Evolutionary conservation across 768 basidiomycete species (phyloP).

Genomic region (Podaxis rugospora): DNA sequence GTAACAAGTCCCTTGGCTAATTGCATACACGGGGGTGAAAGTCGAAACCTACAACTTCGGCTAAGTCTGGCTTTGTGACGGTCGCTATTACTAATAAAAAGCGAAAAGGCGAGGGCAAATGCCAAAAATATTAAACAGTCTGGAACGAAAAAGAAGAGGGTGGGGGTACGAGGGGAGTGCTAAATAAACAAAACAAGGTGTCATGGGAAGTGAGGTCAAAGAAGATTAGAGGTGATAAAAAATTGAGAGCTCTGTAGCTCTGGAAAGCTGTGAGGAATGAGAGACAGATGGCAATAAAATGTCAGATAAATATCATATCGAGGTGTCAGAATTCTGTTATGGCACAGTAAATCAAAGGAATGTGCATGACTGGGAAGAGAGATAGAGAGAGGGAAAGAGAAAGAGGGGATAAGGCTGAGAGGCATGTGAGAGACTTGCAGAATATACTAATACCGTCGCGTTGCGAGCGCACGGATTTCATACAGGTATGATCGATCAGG

Average conservation of each 20-base stretch:
- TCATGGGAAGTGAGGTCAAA: slow-evolving; percentile 8
- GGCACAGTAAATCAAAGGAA: slow-evolving; percentile 17
- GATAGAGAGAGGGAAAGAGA: slow-evolving; percentile 18
- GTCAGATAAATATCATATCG: slow-evolving; percentile 11
- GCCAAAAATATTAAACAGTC: neutral
- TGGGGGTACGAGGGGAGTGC: slow-evolving; percentile 1
- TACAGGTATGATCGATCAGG: slow-evolving; percentile 64
- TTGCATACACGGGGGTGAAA: slow-evolving; percentile 4
- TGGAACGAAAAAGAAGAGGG: slow-evolving; percentile 3
- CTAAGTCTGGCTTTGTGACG: slow-evolving; percentile 2
- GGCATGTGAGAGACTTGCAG: neutral
- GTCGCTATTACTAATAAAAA: slow-evolving; percentile 8
- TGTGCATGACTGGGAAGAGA: slow-evolving; percentile 6
- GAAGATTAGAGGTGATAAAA: neutral
- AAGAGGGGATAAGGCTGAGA: slow-evolving; percentile 15
- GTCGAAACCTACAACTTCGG: neutral
- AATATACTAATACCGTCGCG: slow-evolving; percentile 65
- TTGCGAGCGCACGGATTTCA: slow-evolving; percentile 83
- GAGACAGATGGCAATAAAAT: slow-evolving; percentile 3
- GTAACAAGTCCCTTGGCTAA: slow-evolving; percentile 10
- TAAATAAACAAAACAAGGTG: slow-evolving; percentile 8
- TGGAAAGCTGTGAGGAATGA: neutral
- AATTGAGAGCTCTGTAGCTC: neutral
- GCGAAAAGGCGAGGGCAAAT: neutral
- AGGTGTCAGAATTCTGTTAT: slow-evolving; percentile 9